Evolutionary conservation across 495 filamentous ascomycete genomes (phyloP).

Genomic region (Penicillium lividum): DNA sequence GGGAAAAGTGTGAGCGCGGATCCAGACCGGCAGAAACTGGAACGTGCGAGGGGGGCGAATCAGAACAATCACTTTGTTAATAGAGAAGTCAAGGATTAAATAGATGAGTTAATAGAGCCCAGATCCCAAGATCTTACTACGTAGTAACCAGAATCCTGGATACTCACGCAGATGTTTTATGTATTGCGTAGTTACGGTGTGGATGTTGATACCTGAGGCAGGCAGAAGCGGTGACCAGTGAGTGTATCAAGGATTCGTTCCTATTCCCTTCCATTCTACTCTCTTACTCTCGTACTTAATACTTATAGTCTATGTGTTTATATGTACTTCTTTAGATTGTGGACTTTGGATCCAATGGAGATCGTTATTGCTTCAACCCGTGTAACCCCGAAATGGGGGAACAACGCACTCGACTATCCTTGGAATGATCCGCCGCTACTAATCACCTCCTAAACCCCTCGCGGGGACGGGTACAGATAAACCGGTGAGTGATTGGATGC

Average conservation of each 20-base stretch:
- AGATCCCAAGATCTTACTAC: too few species aligned
- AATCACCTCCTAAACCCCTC: not conserved
- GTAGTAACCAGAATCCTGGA: too few species aligned
- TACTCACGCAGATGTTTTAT: too few species aligned
- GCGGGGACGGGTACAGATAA: not conserved
- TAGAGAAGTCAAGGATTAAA: not conserved
- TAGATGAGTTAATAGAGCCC: not conserved
- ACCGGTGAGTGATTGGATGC: not conserved
- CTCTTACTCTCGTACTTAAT: not conserved
- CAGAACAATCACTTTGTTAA: constrained; percentile 9
- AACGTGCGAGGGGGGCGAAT: constrained; percentile 7
- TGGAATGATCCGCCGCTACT: not conserved
- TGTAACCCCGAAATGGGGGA: not conserved
- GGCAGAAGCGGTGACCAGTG: not conserved
- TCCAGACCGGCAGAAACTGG: constrained; percentile 19
- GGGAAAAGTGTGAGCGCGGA: constrained; percentile 35
- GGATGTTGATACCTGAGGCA: constrained; percentile 1
- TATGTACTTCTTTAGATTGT: too few species aligned
- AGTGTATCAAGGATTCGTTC: not conserved
- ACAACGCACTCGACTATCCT: not conserved
- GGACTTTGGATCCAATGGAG: not conserved
- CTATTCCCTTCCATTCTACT: not conserved
- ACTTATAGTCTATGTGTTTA: too few species aligned
- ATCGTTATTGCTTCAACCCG: not conserved
- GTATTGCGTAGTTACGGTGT: not conserved